Percentiles rank a stretch among this genome's conserved stretches.
These are phyloP conservation scores for Apophysomyces ossiformis DNA, from an alignment of 371 early-diverging fungal genomes.

Conservation along the genomic window DNA sequence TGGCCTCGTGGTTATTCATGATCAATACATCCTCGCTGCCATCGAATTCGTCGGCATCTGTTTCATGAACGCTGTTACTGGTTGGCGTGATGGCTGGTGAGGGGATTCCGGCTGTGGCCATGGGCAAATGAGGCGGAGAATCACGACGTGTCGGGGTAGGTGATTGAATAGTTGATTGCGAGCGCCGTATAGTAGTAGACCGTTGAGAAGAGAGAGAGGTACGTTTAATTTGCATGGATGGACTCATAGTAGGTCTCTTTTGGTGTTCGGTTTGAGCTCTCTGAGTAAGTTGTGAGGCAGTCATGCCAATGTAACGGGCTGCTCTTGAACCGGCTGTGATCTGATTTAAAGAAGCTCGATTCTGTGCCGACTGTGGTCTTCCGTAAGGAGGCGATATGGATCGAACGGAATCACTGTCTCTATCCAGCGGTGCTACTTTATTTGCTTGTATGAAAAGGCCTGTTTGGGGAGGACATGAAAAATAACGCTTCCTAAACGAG, in stretches of 20 bases:
- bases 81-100: slow-evolving; percentile 50
- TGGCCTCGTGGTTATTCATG: slow-evolving; percentile 34
- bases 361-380: slow-evolving; percentile 16
- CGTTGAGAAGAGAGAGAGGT: slow-evolving; percentile 20
- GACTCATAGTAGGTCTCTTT: slow-evolving; percentile 23
- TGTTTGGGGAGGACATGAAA: slow-evolving; percentile 64
- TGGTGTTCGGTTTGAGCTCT: slow-evolving; percentile 16
- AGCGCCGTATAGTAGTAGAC: not conserved
- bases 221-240: slow-evolving; percentile 13
- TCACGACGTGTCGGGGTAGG: slow-evolving; percentile 13
- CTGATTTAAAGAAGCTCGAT: slow-evolving; percentile 42
- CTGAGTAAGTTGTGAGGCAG: slow-evolving; percentile 61
- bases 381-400: slow-evolving; percentile 39
- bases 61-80: slow-evolving; percentile 31
- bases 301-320: slow-evolving; percentile 65
- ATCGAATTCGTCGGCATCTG: slow-evolving; percentile 29
- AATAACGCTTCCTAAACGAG: slow-evolving; percentile 56
- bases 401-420: slow-evolving; percentile 33
- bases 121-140: slow-evolving; percentile 18
- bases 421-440: slow-evolving; percentile 57
- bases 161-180: slow-evolving; percentile 9
- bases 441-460: slow-evolving; percentile 73
- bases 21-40: slow-evolving; percentile 31
- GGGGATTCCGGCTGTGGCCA: slow-evolving; percentile 28
- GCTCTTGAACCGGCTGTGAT: slow-evolving; percentile 64